Evolutionary conservation across 768 basidiomycete genomes (phyloP).

Genomic region (Multifurca ochricompacta): DNA sequence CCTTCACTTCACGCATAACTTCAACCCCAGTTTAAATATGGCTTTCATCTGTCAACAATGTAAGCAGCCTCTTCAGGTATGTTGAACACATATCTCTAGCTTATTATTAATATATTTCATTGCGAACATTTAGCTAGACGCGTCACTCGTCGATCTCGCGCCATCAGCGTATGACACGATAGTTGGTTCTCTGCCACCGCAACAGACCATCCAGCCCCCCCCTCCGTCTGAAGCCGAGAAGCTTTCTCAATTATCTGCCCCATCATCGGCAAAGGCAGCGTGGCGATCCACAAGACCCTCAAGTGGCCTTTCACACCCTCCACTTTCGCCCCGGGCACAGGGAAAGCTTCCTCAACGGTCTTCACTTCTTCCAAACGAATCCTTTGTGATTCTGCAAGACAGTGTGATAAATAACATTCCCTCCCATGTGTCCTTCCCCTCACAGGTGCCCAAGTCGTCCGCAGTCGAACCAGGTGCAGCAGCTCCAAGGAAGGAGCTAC

Average conservation of each 20-base stretch:
- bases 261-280: constrained; percentile 47
- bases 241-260: constrained; percentile 39
- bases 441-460: constrained; percentile 37
- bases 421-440: constrained; percentile 37
- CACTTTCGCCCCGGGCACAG: constrained; percentile 47
- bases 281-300: constrained; percentile 52
- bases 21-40: constrained; percentile 32
- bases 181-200: constrained; percentile 55
- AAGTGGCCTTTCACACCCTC: constrained; percentile 26
- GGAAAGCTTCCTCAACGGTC: constrained; percentile 53
- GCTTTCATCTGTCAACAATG: constrained; percentile 75
- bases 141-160: constrained; percentile 80
- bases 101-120: constrained; percentile 1
- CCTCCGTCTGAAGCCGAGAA: constrained; percentile 37
- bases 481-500: constrained; percentile 27
- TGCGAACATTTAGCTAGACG: constrained; percentile 53
- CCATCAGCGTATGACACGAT: constrained; percentile 87
- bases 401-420: constrained; percentile 70
- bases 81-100: constrained; percentile 11
- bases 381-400: constrained; percentile 86
- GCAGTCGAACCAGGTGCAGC: constrained; percentile 33
- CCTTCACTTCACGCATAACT: background rate
- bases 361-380: constrained; percentile 64
- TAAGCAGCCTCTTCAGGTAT: constrained; percentile 82
- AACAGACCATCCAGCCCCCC: constrained; percentile 36